Conservation (phyloP, 2,329 filamentous ascomycete genomes). For the Cladophialophora psammophila region DNA sequence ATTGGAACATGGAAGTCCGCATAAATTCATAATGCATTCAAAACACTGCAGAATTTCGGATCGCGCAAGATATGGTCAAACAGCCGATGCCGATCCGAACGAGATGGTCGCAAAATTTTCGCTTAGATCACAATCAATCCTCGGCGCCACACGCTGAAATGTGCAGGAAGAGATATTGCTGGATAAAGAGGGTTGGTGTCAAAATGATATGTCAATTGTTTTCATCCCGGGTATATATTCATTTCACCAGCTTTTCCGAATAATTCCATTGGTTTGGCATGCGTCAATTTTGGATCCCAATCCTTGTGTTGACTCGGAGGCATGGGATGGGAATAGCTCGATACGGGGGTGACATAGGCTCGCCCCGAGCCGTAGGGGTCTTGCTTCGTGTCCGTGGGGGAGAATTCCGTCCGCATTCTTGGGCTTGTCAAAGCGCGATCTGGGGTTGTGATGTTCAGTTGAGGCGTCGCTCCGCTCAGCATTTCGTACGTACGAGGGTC, state of each 20-base stretch:
- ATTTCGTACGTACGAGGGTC: slow-evolving; percentile 80
- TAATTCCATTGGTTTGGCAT: slow-evolving; percentile 24
- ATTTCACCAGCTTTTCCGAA: not conserved
- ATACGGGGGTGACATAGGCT: slow-evolving; percentile 55
- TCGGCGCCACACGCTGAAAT: slow-evolving; percentile 22
- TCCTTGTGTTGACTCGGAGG: slow-evolving; percentile 46
- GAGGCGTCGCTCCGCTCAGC: slow-evolving; percentile 55
- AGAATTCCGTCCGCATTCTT: slow-evolving; percentile 37
- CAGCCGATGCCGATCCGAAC: not conserved
- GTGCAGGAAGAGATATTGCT: slow-evolving; percentile 4
- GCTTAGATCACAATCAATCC: slow-evolving; percentile 6
- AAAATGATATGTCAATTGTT: not conserved
- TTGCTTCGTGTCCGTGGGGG: slow-evolving; percentile 39
- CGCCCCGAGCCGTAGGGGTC: slow-evolving; percentile 54
- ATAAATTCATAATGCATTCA: slow-evolving; percentile 17
- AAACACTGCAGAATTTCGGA: slow-evolving; percentile 7
- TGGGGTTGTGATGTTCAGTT: slow-evolving; percentile 43
- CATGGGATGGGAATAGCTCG: slow-evolving; percentile 59
- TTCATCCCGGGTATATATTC: slow-evolving; percentile 3
- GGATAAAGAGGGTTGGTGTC: not conserved
- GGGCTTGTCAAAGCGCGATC: slow-evolving; percentile 40
- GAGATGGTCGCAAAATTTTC: not conserved
- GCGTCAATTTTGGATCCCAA: slow-evolving; percentile 37
- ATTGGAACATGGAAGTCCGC: not conserved
- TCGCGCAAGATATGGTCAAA: slow-evolving; percentile 10